phyloP scores from a whole-genome alignment of 345 rosid species.

The Iberis pinnata region DNA sequence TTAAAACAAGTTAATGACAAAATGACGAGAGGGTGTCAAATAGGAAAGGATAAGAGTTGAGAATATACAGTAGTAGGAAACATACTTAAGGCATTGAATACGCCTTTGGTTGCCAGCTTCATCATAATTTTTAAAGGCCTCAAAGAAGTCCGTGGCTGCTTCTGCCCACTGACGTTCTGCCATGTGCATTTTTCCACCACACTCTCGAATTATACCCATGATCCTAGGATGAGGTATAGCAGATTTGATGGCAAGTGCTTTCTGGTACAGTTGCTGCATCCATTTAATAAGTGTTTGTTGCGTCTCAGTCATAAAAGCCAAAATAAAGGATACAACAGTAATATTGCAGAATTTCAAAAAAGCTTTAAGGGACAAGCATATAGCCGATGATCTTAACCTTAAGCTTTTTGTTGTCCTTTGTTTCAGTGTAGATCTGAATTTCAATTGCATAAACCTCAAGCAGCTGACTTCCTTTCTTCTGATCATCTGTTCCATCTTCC shows the following conservation, averaged over 20 bases:
- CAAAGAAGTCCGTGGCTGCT: constrained; percentile 98
- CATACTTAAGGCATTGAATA: constrained; percentile 93
- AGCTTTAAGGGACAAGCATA: neutral
- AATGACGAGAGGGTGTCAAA: neutral
- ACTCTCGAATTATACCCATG: constrained; percentile 98
- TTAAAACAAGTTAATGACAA: neutral
- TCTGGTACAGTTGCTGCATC: constrained; percentile 89
- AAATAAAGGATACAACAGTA: neutral
- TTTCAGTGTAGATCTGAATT: constrained; percentile 96
- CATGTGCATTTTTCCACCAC: constrained; percentile 99
- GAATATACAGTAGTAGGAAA: constrained; percentile 18
- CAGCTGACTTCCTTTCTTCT: constrained; percentile 98
- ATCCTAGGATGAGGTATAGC: constrained; percentile 99
- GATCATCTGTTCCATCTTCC: constrained; percentile 98
- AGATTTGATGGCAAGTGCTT: constrained; percentile 97
- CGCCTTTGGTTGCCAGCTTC: constrained; percentile 99
- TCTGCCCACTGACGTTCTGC: constrained; percentile 99
- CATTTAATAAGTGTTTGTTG: constrained; percentile 20
- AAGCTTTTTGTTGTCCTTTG: constrained; percentile 95
- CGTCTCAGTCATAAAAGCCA: constrained; percentile 11
- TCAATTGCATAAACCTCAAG: constrained; percentile 97
- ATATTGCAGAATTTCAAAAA: neutral
- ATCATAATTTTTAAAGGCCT: constrained; percentile 97
- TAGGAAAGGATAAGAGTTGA: neutral
- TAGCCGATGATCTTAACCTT: constrained; percentile 44